Evolutionary conservation across 2,329 filamentous ascomycete genomes (phyloP).

Genomic region (Xenosphaeropsis pyriputrescens): DNA sequence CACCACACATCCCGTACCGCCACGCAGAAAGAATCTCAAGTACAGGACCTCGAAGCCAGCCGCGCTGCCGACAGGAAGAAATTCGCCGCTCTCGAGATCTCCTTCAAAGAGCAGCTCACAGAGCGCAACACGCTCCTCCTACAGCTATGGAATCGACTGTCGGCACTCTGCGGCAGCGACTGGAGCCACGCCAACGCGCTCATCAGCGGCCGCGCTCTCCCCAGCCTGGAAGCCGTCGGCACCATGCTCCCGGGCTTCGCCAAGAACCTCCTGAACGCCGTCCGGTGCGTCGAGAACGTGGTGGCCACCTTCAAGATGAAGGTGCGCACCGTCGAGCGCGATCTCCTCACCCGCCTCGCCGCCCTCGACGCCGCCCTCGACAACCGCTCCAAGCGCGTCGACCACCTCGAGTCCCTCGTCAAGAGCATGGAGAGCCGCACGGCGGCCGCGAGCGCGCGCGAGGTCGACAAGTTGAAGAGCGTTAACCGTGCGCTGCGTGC

Average conservation of each 20-base stretch:
- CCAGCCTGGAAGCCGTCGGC: slow-evolving; percentile 72
- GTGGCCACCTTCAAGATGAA: slow-evolving; percentile 64
- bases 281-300: slow-evolving; percentile 76
- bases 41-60: slow-evolving; percentile 72
- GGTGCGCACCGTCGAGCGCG: slow-evolving; percentile 74
- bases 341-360: slow-evolving; percentile 85
- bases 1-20: slow-evolving; percentile 78
- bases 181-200: slow-evolving; percentile 85
- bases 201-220: slow-evolving; percentile 71
- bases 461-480: slow-evolving; percentile 45
- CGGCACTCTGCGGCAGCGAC: slow-evolving; percentile 72
- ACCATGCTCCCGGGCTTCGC: slow-evolving; percentile 80
- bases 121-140: slow-evolving; percentile 85
- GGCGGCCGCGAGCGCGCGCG: slow-evolving; percentile 20
- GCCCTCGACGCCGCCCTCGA: slow-evolving; percentile 71
- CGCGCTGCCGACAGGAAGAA: slow-evolving; percentile 66
- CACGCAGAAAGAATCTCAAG: slow-evolving; percentile 69
- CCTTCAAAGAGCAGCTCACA: slow-evolving; percentile 71
- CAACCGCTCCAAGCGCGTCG: slow-evolving; percentile 67
- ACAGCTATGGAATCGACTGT: slow-evolving; percentile 80
- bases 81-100: slow-evolving; percentile 58
- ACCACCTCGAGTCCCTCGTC: slow-evolving; percentile 70
- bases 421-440: slow-evolving; percentile 41
- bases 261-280: slow-evolving; percentile 73
- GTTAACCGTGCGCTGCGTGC: slow-evolving; percentile 48